A percentile compares a stretch with the other conserved stretches of the same genome.
These are phyloP conservation scores for Lepiota venenata DNA, from an alignment of 768 basidiomycete species.

Conservation along the genomic window DNA sequence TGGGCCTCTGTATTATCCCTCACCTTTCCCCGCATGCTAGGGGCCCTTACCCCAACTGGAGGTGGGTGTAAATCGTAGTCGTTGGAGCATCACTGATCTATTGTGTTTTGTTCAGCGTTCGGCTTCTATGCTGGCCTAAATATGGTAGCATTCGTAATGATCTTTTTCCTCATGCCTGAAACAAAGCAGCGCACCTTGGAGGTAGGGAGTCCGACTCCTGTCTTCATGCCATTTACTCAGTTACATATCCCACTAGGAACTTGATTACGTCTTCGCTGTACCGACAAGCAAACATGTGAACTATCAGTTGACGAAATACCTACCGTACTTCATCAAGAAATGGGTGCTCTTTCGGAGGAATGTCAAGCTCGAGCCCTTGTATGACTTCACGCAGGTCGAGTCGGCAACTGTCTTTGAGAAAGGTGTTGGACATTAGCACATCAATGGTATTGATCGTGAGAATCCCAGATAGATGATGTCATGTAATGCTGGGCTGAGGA, in stretches of 20 bases:
- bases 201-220: constrained; percentile 2
- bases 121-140: constrained; percentile 51
- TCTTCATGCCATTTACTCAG: background rate
- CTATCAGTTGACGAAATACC: constrained; percentile 35
- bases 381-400: constrained; percentile 46
- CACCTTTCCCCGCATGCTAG: constrained; percentile 41
- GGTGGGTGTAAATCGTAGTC: constrained; percentile 18
- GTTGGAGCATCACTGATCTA: constrained; percentile 6
- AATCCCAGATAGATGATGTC: background rate
- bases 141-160: constrained; percentile 45
- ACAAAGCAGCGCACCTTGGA: constrained; percentile 48
- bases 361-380: constrained; percentile 35
- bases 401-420: constrained; percentile 42
- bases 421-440: constrained; percentile 28
- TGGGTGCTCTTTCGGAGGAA: constrained; percentile 35
- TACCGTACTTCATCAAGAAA: constrained; percentile 44
- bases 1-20: constrained; percentile 47
- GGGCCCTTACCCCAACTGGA: constrained; percentile 31
- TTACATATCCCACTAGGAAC: constrained; percentile 19
- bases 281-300: constrained; percentile 37
- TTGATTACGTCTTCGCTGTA: constrained; percentile 44
- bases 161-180: constrained; percentile 49
- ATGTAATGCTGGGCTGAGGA: background rate
- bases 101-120: constrained; percentile 33
- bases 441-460: too few species aligned